These are phyloP conservation scores for Mycosphaerella arachidis DNA, from an alignment of 2,329 filamentous ascomycete species.

Conservation along the genomic window DNA sequence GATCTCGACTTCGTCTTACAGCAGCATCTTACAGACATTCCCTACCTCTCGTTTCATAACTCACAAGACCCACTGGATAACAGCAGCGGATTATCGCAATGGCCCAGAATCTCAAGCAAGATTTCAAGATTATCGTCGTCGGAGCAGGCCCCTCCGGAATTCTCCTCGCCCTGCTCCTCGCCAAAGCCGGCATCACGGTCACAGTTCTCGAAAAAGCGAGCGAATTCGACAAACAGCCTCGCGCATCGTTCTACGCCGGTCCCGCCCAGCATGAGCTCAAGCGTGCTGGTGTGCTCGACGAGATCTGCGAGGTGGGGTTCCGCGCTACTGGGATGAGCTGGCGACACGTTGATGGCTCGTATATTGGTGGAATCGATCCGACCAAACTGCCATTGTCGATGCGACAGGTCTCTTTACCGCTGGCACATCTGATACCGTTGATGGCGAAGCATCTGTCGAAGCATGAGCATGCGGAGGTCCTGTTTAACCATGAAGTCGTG, in stretches of 20 bases:
- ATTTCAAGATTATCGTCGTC: slow-evolving; percentile 13
- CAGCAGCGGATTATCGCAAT: too few species aligned
- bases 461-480: slow-evolving; percentile 12
- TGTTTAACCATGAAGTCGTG: slow-evolving; percentile 16
- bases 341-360: slow-evolving; percentile 16
- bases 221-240: slow-evolving; percentile 55
- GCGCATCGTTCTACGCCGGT: slow-evolving; percentile 49
- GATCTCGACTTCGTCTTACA: too few species aligned
- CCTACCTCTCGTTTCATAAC: too few species aligned
- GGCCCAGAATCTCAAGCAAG: too few species aligned
- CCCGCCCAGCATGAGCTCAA: slow-evolving; percentile 36
- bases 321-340: slow-evolving; percentile 18
- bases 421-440: slow-evolving; percentile 19
- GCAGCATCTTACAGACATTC: too few species aligned
- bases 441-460: slow-evolving; percentile 17
- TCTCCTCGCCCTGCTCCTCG: slow-evolving; percentile 44
- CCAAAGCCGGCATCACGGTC: slow-evolving; percentile 50
- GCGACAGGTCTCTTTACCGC: slow-evolving; percentile 15
- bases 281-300: slow-evolving; percentile 33
- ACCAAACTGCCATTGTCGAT: slow-evolving; percentile 6
- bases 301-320: slow-evolving; percentile 22
- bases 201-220: slow-evolving; percentile 53
- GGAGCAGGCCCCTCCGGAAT: slow-evolving; percentile 34
- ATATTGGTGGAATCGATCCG: slow-evolving; percentile 13
- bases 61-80: too few species aligned